Base-by-base conservation (phyloP, 2,329 filamentous ascomycete species). In the Fusarium foetens region DNA sequence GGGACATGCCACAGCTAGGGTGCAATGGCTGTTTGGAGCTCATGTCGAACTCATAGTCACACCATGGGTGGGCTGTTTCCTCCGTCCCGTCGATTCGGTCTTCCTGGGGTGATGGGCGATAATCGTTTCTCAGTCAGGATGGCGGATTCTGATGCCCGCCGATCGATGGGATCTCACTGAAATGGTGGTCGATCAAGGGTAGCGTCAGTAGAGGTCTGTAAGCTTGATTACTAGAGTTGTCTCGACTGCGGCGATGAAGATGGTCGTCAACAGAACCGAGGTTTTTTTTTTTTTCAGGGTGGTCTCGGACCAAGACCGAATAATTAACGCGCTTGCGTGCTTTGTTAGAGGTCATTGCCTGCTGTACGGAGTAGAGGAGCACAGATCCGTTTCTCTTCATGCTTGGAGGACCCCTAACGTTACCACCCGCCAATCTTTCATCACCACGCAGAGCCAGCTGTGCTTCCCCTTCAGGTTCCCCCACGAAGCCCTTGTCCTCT, bases 51-150 rank as follows among this genome's bases (percentile, higher is more conserved):
- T 75, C 71, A 74, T 71, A 65, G 72, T 77, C 75, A 75, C 75
- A 77, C 75, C 75, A 77, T 69, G 59, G 62, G 66, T 77, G 75
- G 73, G 75, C 74, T 76, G 74, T 76, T 77, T 61, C 53, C 71
- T 66, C 66, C 68, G 72, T 77, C 68, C 75, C 73, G 65, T 75
- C 65, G 54, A 66, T 72, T 77, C 63, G 75, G 75, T 49, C 73
- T 71, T 66, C 63, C 73, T 69, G 67, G 68, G 61, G 69, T 68
- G 58, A 61, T 62, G 58, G 58, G 52, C 31, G 71, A 65, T 65
- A 66, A 77, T 76, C 75, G 61, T 67, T 71, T 65, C 75, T 76
- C 48, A 52, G 59, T 76, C 60, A 64, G 68, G 66, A 42, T 52
- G 70, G 72, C 46, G 65, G 66, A 59, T 73, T 70, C 54, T 69